These are phyloP conservation scores for Colletotrichum sp. DNA, from an alignment of 2,329 filamentous ascomycete species.

Conservation along the genomic window DNA sequence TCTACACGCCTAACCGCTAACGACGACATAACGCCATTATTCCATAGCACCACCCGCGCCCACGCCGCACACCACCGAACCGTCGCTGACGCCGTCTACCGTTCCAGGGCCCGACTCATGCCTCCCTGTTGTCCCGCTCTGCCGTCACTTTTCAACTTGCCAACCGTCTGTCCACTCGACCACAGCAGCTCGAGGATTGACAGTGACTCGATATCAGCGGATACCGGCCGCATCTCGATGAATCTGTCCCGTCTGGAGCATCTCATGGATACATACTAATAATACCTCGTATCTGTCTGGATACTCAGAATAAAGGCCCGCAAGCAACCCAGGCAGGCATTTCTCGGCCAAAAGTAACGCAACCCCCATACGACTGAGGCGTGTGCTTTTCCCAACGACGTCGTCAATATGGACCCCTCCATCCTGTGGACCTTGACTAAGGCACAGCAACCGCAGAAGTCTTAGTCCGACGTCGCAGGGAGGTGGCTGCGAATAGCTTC, in stretches of 20 bases:
- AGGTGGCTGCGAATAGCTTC: constrained; percentile 19
- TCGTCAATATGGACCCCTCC: neutral
- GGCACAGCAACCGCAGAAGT: neutral
- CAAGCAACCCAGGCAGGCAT: neutral
- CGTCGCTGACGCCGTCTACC: neutral
- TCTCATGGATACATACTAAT: neutral
- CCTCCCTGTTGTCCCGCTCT: neutral
- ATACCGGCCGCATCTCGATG: neutral
- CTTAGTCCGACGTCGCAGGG: constrained; percentile 1
- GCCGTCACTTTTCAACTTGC: neutral
- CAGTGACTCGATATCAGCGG: neutral
- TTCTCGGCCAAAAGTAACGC: neutral
- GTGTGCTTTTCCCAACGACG: neutral
- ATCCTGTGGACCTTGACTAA: neutral
- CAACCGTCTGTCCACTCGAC: neutral
- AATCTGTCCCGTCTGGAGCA: neutral
- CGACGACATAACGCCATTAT: neutral
- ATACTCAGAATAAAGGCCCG: neutral
- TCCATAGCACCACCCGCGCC: neutral
- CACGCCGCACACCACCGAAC: neutral
- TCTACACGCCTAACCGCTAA: neutral
- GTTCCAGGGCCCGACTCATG: neutral
- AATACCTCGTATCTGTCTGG: neutral
- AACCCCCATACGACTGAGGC: neutral
- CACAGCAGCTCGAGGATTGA: neutral